Base-by-base conservation (phyloP, 306 rosid species). In the apple (Malus domestica) region DNA sequence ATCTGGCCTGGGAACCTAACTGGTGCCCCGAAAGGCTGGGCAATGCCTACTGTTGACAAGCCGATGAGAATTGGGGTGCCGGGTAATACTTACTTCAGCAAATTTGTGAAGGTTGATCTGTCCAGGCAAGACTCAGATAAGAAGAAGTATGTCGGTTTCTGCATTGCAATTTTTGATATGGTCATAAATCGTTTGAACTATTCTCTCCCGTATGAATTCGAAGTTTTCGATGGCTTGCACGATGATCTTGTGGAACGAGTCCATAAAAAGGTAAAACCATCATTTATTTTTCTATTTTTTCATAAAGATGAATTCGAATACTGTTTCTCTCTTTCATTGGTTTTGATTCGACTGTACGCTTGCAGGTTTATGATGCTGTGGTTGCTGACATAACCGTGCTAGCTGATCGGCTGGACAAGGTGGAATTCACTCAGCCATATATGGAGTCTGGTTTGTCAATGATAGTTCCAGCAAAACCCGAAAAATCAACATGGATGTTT, bases 351-450 rank as follows among this genome's bases (percentile, higher is more conserved):
- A 5, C 11, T 27, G 51, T 19, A 14, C 68, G 4, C 61, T 20
- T 71, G 67, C 3, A 92, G 97, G 87, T 87, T 23, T 87, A 32
- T 7, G 93, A 88, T 12, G 93, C 88, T 15, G 87, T 51, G 14
- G 79, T 90, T 76, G 97, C 92, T 1, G 97, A 92, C 71, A 23
- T 87, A 33, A 92, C 96, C 15, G 30, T 92, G 66, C 67, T 85
- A 46, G 79, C 83, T 16, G 80, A 82, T 0, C 83, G 97, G 77
- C 4, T 81, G 70, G 54, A 78, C 32, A 75, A 79, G 52, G 96
- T 92, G 64, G 90, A 90, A 46, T 92, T 88, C 44, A 90, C 90
- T 0, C 86, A 88, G 74, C 92, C 97, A 40, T 92, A 84, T 79
- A 74, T 81, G 22, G 92, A 84, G 71, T 90, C 97, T 49, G 89